phyloP scores from a whole-genome alignment of 2,329 filamentous ascomycete genomes.

The Talaromyces pinophilus region DNA sequence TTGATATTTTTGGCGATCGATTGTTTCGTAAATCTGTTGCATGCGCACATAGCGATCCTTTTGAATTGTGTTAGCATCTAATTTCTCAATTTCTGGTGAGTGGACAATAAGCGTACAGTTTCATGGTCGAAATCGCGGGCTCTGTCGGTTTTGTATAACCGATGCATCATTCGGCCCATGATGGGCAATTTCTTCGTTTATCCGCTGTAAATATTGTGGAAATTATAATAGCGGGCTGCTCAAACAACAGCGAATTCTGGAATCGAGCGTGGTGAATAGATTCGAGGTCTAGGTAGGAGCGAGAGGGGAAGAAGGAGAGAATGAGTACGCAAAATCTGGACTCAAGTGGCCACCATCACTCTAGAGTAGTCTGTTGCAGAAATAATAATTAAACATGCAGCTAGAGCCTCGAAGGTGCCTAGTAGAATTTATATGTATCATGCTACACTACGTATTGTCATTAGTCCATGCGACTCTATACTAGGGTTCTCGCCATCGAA shows the following conservation, averaged over 20 bases:
- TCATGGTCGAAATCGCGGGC: constrained; percentile 49
- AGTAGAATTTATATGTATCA: background rate
- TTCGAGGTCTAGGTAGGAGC: background rate
- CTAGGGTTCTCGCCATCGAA: constrained; percentile 2
- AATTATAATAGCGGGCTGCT: background rate
- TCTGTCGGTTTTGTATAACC: constrained; percentile 48
- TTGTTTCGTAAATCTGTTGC: constrained; percentile 48
- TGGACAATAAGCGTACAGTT: constrained; percentile 30
- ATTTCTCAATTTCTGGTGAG: background rate
- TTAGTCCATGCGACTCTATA: background rate
- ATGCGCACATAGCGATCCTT: constrained; percentile 47
- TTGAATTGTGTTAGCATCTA: background rate
- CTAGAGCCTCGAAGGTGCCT: background rate
- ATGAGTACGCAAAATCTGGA: background rate
- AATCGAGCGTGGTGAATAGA: background rate
- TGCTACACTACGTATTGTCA: background rate
- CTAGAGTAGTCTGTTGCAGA: no score
- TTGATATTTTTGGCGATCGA: constrained; percentile 46
- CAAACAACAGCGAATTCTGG: background rate
- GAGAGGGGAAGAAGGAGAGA: background rate
- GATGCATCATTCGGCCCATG: constrained; percentile 39
- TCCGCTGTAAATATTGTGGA: background rate
- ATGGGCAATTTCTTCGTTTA: constrained; percentile 6
- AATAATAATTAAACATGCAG: constrained; percentile 5
- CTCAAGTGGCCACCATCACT: background rate